Evolutionary conservation across 306 rosid species (phyloP).

Genomic region (Begonia loranthoides): DNA sequence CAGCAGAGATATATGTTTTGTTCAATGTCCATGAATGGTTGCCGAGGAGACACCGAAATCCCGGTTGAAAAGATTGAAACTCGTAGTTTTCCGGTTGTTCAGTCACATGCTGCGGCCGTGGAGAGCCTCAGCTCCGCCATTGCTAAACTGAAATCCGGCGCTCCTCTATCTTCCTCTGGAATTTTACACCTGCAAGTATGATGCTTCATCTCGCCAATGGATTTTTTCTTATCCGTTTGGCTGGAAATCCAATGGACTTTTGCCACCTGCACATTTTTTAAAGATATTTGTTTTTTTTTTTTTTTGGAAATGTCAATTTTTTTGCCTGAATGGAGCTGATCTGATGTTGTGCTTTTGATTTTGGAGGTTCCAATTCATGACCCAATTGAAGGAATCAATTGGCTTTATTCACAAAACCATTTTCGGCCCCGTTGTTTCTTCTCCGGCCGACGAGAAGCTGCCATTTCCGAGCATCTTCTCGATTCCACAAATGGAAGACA

Average conservation of each 20-base stretch:
- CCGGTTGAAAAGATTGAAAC: constrained; percentile 51
- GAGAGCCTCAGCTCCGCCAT: constrained; percentile 41
- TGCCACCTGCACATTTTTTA: not conserved
- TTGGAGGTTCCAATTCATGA: constrained; percentile 71
- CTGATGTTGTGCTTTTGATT: not conserved
- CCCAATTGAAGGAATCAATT: constrained; percentile 64
- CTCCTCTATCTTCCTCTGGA: constrained; percentile 53
- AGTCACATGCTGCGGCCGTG: constrained; percentile 47
- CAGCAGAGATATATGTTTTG: constrained; percentile 24
- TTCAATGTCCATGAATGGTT: constrained; percentile 64
- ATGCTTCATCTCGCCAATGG: not conserved
- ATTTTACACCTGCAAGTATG: constrained; percentile 48
- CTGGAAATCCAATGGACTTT: not conserved
- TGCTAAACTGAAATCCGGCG: constrained; percentile 32
- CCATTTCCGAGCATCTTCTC: constrained; percentile 5
- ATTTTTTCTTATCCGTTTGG: not conserved
- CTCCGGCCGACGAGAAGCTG: constrained; percentile 33
- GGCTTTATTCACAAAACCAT: constrained; percentile 63
- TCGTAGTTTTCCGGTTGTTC: constrained; percentile 29
- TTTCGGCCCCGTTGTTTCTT: constrained; percentile 68
- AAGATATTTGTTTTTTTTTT: too few relatives aligned
- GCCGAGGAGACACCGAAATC: constrained; percentile 21
- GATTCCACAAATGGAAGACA: constrained; percentile 10
- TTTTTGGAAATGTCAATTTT: too few relatives aligned
- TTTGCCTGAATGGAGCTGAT: not conserved